phyloP scores from a whole-genome alignment of 2,329 filamentous ascomycete species.

The Massarina eburnea region DNA sequence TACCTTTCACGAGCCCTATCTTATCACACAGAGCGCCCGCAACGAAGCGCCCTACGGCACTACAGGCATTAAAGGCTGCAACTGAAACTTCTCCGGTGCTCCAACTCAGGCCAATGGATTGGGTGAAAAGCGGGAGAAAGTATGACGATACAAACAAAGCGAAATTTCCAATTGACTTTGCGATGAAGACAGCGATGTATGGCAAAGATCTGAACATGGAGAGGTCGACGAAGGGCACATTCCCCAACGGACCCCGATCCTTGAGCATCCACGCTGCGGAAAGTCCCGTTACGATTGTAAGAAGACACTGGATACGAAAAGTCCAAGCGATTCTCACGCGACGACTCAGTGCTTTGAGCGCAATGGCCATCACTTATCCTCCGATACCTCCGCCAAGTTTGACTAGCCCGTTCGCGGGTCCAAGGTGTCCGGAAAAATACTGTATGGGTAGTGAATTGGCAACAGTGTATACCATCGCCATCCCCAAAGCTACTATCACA shows the following conservation, averaged over 20 bases:
- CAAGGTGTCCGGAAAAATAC: slow-evolving; percentile 32
- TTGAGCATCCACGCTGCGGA: slow-evolving; percentile 28
- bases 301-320: slow-evolving; percentile 29
- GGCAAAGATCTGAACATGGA: slow-evolving; percentile 26
- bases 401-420: slow-evolving; percentile 32
- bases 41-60: slow-evolving; percentile 30
- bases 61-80: slow-evolving; percentile 31
- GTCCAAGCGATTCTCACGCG: slow-evolving; percentile 34
- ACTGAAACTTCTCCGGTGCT: slow-evolving; percentile 31
- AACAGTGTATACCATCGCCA: slow-evolving; percentile 25
- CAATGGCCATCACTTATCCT: slow-evolving; percentile 28
- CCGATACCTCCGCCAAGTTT: slow-evolving; percentile 34
- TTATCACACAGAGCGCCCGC: slow-evolving; percentile 31
- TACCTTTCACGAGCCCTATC: slow-evolving; percentile 33
- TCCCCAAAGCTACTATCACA: slow-evolving; percentile 50
- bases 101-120: slow-evolving; percentile 26
- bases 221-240: slow-evolving; percentile 25
- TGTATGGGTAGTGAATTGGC: slow-evolving; percentile 28
- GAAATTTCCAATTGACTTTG: slow-evolving; percentile 27
- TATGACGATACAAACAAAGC: slow-evolving; percentile 35
- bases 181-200: slow-evolving; percentile 25
- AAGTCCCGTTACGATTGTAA: slow-evolving; percentile 26
- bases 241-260: slow-evolving; percentile 24
- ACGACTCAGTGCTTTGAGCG: slow-evolving; percentile 25
- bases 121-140: slow-evolving; percentile 31